Evolutionary conservation across 2,329 filamentous ascomycete species (phyloP).

Genomic region (Graphilbum fragrans): DNA sequence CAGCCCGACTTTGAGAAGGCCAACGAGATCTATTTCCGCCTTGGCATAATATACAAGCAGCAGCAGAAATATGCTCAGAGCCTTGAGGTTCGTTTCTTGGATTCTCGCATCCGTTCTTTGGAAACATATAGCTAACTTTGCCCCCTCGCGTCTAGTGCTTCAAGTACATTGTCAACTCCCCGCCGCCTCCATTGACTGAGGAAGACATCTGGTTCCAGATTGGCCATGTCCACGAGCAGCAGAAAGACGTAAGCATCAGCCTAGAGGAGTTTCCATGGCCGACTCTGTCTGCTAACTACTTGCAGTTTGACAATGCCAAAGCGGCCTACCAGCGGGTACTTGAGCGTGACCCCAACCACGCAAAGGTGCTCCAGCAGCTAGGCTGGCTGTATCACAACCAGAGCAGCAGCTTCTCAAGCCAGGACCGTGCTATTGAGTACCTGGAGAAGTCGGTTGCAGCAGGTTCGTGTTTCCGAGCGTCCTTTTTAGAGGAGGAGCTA

Average conservation of each 20-base stretch:
- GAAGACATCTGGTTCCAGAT: conserved; percentile 99
- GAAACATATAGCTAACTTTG: too few relatives aligned
- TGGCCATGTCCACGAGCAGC: conserved; percentile 95
- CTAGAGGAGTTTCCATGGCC: conserved; percentile 28
- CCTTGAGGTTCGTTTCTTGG: conserved; percentile 57
- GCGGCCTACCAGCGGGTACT: conserved; percentile 84
- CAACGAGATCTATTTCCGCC: conserved; percentile 95
- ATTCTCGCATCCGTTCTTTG: conserved; percentile 4
- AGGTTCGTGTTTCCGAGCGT: conserved; percentile 58
- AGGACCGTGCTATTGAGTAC: conserved; percentile 94
- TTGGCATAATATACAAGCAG: conserved; percentile 99
- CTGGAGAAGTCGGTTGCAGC: conserved; percentile 92
- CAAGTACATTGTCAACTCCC: conserved; percentile 91
- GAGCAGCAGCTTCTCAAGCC: conserved; percentile 78
- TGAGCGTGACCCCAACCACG: conserved; percentile 88
- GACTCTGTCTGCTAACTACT: conserved; percentile 5
- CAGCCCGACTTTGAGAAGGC: conserved; percentile 96
- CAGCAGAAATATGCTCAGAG: conserved; percentile 89
- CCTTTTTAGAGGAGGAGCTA: too few relatives aligned
- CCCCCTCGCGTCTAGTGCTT: conserved; percentile 56
- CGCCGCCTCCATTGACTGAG: conserved; percentile 82
- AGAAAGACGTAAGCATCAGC: conserved; percentile 96
- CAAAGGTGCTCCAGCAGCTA: conserved; percentile 94
- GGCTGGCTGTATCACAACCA: conserved; percentile 98
- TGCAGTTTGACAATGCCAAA: conserved; percentile 84